Evolutionary conservation across 495 filamentous ascomycete species (phyloP).

Genomic region (Xylaria cubensis): DNA sequence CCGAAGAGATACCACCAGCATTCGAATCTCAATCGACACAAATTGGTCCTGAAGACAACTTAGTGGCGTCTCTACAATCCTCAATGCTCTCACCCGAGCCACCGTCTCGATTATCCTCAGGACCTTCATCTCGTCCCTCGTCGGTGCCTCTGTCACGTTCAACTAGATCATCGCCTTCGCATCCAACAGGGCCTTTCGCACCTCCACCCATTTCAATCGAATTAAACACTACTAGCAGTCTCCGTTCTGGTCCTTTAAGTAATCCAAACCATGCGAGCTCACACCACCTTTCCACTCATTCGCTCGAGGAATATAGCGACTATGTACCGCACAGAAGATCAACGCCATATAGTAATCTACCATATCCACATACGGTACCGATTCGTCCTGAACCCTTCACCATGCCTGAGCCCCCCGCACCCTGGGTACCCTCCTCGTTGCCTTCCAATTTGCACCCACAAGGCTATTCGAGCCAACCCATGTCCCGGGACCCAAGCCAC

Average conservation of each 20-base stretch:
- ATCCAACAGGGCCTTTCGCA: slow-evolving; percentile 35
- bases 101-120: slow-evolving; percentile 16
- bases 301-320: slow-evolving; percentile 26
- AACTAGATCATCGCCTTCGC: slow-evolving; percentile 28
- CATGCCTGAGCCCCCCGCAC: slow-evolving; percentile 33
- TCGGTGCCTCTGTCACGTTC: slow-evolving; percentile 32
- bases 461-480: slow-evolving; percentile 64
- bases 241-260: slow-evolving; percentile 31
- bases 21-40: slow-evolving; percentile 1
- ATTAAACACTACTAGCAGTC: slow-evolving; percentile 32
- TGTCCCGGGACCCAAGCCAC: slow-evolving; percentile 55
- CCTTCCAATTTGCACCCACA: slow-evolving; percentile 37
- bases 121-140: slow-evolving; percentile 26
- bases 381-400: slow-evolving; percentile 26
- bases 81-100: slow-evolving; percentile 22
- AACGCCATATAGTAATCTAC: slow-evolving; percentile 29
- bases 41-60: slow-evolving; percentile 8
- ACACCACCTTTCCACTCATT: slow-evolving; percentile 30
- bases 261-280: slow-evolving; percentile 37
- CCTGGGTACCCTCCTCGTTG: slow-evolving; percentile 33
- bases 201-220: slow-evolving; percentile 42
- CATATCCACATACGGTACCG: slow-evolving; percentile 34
- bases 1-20: slow-evolving; percentile 23
- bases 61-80: slow-evolving; percentile 13
- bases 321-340: neutral